These are phyloP conservation scores for Fraxinus sp. DNA, from an alignment of 305 asterid genomes.

Conservation along the genomic window DNA sequence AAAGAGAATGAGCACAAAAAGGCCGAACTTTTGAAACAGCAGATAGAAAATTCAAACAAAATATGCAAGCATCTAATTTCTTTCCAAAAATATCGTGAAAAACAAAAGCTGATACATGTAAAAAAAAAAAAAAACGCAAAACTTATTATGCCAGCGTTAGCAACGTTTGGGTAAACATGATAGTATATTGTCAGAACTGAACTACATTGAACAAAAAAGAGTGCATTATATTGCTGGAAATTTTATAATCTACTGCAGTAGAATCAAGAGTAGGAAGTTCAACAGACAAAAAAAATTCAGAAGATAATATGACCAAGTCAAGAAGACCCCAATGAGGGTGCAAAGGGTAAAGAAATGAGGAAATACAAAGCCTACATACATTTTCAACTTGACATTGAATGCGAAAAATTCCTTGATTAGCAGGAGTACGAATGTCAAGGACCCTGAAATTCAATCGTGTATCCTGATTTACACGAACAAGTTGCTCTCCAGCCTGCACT, in stretches of 20 bases:
- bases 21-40: not conserved
- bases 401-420: conserved; percentile 82
- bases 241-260: not conserved
- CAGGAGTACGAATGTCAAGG: conserved; percentile 85
- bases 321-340: not conserved
- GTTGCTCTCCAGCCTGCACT: conserved; percentile 73
- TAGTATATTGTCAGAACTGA: not conserved
- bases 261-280: not conserved
- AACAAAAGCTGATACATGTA: not conserved
- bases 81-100: conserved; percentile 2
- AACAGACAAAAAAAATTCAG: not conserved
- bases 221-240: not conserved
- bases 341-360: not conserved
- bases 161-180: not conserved
- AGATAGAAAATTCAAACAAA: not conserved
- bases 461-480: conserved; percentile 88
- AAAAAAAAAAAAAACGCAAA: not conserved
- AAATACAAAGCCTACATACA: conserved; percentile 36
- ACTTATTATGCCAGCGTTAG: not conserved
- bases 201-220: not conserved
- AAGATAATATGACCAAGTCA: not conserved
- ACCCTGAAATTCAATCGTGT: conserved; percentile 78
- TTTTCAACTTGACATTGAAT: conserved; percentile 66
- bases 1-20: not conserved
- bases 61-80: not conserved